Base-by-base conservation (phyloP, 306 rosid species). In the Casuarina glauca region DNA sequence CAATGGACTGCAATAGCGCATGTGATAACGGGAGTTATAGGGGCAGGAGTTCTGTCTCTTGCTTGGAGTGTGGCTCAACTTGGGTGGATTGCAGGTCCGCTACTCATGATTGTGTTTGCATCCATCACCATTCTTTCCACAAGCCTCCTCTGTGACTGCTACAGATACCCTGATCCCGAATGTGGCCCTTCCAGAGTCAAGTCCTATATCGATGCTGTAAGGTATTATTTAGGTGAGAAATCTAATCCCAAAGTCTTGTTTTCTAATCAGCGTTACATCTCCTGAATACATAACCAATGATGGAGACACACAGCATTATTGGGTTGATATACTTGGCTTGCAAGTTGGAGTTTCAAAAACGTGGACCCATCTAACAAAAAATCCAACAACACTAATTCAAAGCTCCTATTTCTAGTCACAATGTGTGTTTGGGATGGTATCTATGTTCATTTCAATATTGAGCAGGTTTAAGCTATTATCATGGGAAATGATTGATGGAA, bases 21-120 rank as follows among this genome's bases (percentile, higher is more conserved):
- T 69, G 84, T 93, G 26, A 85, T 93, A 79, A 90, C 94, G 1
- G 97, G 88, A 2, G 96, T 93, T 52, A 85, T 93, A 80, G 98
- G 97, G 17, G 89, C 98, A 66, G 98, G 96, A 35, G 96, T 93
- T 41, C 69, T 91, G 12, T 91, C 98, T 20, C 78, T 91, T 44
- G 86, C 98, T 15, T 93, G 98, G 98, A 76, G 88, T 1, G 75
- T 87, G 61, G 92, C 98, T 43, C 96, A 91, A 74, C 74, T 93
- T 0, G 98, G 98, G 15, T 93, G 97, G 98, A 63, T 87, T 61
- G 93, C 69, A 0, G 98, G 91, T 11, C 93, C 97, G 8, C 1
- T 90, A 2, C 36, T 20, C 6, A 73, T 85, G 72, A 20, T 91
- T 52, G 12, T 51, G 39, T 89, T 93, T 73, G 96, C 98, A 38